A percentile compares a stretch with the other conserved stretches of the same genome.
phyloP scores from a whole-genome alignment of 176 grass and related monocot genomes.

The Panicum miliaceum region DNA sequence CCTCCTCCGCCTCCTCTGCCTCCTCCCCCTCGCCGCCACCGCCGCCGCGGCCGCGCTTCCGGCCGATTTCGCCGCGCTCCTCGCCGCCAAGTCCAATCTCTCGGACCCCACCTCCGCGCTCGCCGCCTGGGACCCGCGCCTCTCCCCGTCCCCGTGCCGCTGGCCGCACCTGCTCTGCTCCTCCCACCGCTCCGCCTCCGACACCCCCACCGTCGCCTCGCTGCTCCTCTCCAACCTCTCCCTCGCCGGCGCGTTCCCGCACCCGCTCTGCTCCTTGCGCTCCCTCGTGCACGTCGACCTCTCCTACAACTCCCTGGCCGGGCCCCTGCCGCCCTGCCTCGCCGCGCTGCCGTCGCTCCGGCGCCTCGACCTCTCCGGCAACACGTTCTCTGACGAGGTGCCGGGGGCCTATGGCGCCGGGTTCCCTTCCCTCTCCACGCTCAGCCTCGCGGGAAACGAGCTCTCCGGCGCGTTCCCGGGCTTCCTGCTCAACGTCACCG shows the following conservation, averaged over 20 bases:
- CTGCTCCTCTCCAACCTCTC: slow-evolving; percentile 61
- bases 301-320: slow-evolving; percentile 59
- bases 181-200: neutral
- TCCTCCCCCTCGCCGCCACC: slow-evolving; percentile 1
- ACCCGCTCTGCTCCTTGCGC: slow-evolving; percentile 38
- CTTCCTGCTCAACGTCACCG: slow-evolving; percentile 49
- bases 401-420: slow-evolving; percentile 45
- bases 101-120: slow-evolving; percentile 54
- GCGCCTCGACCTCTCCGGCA: slow-evolving; percentile 66
- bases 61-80: neutral
- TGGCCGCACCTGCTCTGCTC: slow-evolving; percentile 64
- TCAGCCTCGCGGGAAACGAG: slow-evolving; percentile 58
- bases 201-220: slow-evolving; percentile 35
- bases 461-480: slow-evolving; percentile 62
- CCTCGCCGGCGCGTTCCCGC: slow-evolving; percentile 55
- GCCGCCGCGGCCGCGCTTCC: neutral
- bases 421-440: slow-evolving; percentile 44
- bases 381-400: slow-evolving; percentile 62
- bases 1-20: slow-evolving; percentile 30
- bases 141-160: slow-evolving; percentile 42
- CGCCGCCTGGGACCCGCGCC: slow-evolving; percentile 29
- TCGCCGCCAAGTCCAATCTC: slow-evolving; percentile 34
- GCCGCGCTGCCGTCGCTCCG: slow-evolving; percentile 50
- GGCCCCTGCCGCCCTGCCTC: slow-evolving; percentile 53
- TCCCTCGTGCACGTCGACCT: slow-evolving; percentile 65